Evolutionary conservation across 306 rosid species (phyloP).

Genomic region (Macrotyloma uniflorum): DNA sequence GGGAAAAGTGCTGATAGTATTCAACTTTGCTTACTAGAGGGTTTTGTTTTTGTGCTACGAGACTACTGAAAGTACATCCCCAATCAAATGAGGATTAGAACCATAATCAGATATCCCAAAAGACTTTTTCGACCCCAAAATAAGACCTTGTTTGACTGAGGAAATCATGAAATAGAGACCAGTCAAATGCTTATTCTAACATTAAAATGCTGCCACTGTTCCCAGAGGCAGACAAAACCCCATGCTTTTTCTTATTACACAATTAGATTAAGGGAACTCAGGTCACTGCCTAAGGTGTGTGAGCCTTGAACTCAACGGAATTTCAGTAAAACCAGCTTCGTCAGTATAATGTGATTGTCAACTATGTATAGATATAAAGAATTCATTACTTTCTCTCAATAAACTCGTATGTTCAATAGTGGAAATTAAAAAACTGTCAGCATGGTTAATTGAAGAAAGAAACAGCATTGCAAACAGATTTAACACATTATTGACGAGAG

Average conservation of each 20-base stretch:
- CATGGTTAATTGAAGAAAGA: slow-evolving; percentile 28
- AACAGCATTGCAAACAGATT: not conserved
- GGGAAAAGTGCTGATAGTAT: not conserved
- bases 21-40: not conserved
- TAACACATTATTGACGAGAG: not conserved
- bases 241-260: not conserved
- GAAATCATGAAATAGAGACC: not conserved
- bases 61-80: not conserved
- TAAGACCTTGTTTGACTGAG: slow-evolving; percentile 3
- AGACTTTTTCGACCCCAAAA: not conserved
- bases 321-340: not conserved
- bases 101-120: not conserved
- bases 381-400: not conserved
- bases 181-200: not conserved
- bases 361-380: slow-evolving; percentile 2
- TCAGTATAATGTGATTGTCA: not conserved
- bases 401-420: not conserved
- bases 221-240: not conserved
- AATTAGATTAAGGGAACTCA: too few relatives aligned
- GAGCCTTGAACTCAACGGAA: not conserved
- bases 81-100: not conserved
- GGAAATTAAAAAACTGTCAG: not conserved
- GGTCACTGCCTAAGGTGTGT: not conserved
- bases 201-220: not conserved
- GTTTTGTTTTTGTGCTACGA: not conserved